Evolutionary conservation across 1,284 basidiomycete genomes (phyloP).

Genomic region (Austropuccinia psidii): DNA sequence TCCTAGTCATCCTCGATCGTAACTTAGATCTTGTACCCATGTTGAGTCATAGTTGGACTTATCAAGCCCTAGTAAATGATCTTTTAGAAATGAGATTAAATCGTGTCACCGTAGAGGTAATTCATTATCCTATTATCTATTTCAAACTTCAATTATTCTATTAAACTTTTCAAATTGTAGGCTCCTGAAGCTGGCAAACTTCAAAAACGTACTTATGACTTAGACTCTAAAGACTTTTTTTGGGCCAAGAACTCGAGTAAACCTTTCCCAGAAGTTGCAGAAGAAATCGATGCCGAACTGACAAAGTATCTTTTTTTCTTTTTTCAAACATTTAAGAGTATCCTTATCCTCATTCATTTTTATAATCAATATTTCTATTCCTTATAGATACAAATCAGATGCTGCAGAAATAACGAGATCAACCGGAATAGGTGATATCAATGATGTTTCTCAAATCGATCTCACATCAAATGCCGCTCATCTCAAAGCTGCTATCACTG

Average conservation of each 20-base stretch:
- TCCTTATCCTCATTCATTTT: neutral
- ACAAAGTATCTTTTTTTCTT: conserved; percentile 53
- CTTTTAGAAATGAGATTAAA: conserved; percentile 96
- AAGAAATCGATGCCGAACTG: conserved; percentile 89
- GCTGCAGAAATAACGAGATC: conserved; percentile 94
- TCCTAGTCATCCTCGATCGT: conserved; percentile 85
- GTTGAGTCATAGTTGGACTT: conserved; percentile 97
- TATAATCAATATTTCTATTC: neutral
- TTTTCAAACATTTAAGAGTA: neutral
- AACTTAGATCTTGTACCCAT: conserved; percentile 93
- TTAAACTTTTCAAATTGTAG: conserved; percentile 40
- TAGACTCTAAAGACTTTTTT: conserved; percentile 98
- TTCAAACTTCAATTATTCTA: neutral
- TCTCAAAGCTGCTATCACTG: conserved; percentile 94
- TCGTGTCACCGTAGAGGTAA: conserved; percentile 69
- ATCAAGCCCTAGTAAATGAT: conserved; percentile 95
- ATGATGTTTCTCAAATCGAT: conserved; percentile 87
- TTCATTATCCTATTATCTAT: neutral
- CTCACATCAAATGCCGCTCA: conserved; percentile 90
- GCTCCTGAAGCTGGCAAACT: conserved; percentile 55
- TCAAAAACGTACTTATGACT: conserved; percentile 83
- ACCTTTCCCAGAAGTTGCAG: conserved; percentile 97
- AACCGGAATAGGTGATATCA: conserved; percentile 91
- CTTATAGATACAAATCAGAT: conserved; percentile 72
- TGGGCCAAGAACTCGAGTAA: conserved; percentile 94